A percentile compares a stretch with the other conserved stretches of the same genome.
phyloP scores from a whole-genome alignment of 768 basidiomycete genomes.

The Kwoniella europaea region DNA sequence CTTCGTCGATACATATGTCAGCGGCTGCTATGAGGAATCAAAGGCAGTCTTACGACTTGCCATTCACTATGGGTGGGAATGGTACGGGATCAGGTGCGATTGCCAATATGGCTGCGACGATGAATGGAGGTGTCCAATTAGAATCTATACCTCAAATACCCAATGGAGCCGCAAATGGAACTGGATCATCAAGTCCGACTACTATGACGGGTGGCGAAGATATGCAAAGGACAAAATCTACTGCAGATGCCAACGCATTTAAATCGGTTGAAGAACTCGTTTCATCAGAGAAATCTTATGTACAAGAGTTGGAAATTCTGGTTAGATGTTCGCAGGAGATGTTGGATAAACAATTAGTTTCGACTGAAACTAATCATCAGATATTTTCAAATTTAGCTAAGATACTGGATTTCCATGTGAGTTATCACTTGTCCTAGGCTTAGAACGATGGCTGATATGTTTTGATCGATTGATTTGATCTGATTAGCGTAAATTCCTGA shows the following conservation, averaged over 20 bases:
- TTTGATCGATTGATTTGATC: background rate
- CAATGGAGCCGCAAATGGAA: constrained; percentile 3
- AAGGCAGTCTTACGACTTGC: constrained; percentile 46
- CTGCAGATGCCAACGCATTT: constrained; percentile 46
- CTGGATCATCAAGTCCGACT: constrained; percentile 13
- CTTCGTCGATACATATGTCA: constrained; percentile 16
- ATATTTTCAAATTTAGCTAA: constrained; percentile 95
- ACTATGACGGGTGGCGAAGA: constrained; percentile 23
- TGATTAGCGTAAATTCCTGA: constrained; percentile 58
- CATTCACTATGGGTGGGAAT: constrained; percentile 47
- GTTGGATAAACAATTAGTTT: constrained; percentile 79
- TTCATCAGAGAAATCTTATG: constrained; percentile 94
- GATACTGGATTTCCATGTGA: constrained; percentile 85
- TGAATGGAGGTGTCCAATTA: constrained; percentile 50
- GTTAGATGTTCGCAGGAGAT: constrained; percentile 90
- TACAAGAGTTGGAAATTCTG: constrained; percentile 93
- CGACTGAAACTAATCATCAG: constrained; percentile 92
- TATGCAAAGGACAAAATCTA: constrained; percentile 33
- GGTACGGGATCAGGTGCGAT: constrained; percentile 46
- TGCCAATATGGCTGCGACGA: constrained; percentile 44
- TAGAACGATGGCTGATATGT: background rate
- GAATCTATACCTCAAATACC: constrained; percentile 15
- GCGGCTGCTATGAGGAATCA: constrained; percentile 12
- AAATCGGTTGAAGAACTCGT: constrained; percentile 76
- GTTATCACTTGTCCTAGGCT: background rate